Percentiles rank a stretch among this genome's conserved stretches.
These are phyloP conservation scores for Trichoderma cornu-damae DNA, from an alignment of 2,329 filamentous ascomycete species.

Conservation along the genomic window DNA sequence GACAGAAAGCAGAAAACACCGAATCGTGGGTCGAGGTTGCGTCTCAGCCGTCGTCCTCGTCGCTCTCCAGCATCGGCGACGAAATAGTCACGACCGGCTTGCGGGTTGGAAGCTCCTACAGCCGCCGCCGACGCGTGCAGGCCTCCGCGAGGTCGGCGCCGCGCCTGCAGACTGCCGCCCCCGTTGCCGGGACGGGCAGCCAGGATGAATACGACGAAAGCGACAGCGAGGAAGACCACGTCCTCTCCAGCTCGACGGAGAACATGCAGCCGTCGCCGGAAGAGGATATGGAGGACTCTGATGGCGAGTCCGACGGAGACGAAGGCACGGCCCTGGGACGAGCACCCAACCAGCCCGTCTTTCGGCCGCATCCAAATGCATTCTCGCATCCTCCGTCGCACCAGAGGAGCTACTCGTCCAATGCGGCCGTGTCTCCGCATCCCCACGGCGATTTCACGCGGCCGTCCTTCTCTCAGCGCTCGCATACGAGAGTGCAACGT, in stretches of 20 bases:
- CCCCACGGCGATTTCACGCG: constrained; percentile 48
- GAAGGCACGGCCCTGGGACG: constrained; percentile 74
- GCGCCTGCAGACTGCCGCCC: constrained; percentile 39
- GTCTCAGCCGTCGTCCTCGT: constrained; percentile 90
- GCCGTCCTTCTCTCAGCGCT: constrained; percentile 45
- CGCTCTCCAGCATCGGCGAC: constrained; percentile 76
- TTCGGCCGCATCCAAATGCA: constrained; percentile 85
- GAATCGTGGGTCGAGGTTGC: constrained; percentile 96
- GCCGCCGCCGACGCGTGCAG: constrained; percentile 52
- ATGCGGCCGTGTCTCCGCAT: constrained; percentile 45
- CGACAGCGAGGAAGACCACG: constrained; percentile 77
- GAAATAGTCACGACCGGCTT: constrained; percentile 90
- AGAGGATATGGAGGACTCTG: constrained; percentile 41
- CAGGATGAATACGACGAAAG: constrained; percentile 95
- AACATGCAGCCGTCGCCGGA: constrained; percentile 39
- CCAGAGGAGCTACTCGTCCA: constrained; percentile 47
- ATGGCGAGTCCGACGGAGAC: constrained; percentile 53
- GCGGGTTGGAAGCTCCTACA: constrained; percentile 62
- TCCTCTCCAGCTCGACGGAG: constrained; percentile 56
- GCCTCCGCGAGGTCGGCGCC: constrained; percentile 31
- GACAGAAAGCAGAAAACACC: constrained; percentile 55
- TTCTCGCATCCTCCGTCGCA: constrained; percentile 75
- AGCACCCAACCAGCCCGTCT: constrained; percentile 50
- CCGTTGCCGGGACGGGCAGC: constrained; percentile 58
- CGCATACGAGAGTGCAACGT: constrained; percentile 42